Evolutionary conservation across 2,329 filamentous ascomycete genomes (phyloP), one percentile per base, ranked within the genome.

Genomic region (Alternaria sp.): DNA sequence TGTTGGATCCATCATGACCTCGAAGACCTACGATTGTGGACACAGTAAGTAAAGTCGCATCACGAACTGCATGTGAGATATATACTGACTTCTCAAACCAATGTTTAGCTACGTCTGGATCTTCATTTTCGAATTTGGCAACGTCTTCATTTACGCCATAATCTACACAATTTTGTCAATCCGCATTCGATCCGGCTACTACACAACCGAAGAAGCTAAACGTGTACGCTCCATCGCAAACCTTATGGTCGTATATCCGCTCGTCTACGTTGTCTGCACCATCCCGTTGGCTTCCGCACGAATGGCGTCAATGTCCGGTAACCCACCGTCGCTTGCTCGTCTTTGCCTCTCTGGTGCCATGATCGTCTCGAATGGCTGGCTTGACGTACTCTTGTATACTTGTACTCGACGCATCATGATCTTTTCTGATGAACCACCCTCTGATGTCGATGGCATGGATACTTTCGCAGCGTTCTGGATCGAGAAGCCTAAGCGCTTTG

Each of bases 231-330:
- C 76, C 27, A 81, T 84, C 44, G 78, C 83, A 6, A 81, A 86
- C 9, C 87, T 91, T 63, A 86, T 87, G 85, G 80, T 90, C 30
- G 81, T 90, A 8, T 92, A 92, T 62, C 90, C 90, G 0, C 71
- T 89, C 65, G 88, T 91, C 64, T 92, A 92, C 73, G 83, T 90
- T 7, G 68, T 90, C n/a, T 90, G 89, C 71, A 92, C 89, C 0
- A 82, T 89, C 0, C 90, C 90, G 0, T 81, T 92, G 0, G 88
- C 89, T 5, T 82, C 86, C 0, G 87, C 88, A 14, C 85, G 89
- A 60, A 88, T 91, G 70, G 84, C 85, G 16, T 84, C 84, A 20
- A 89, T 91, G 85, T 83, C 85, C 0, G 85, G 86, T 1, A 77
- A 80, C 10, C 77, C 79, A 22, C 79, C 80, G 16, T 79, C 79